Conservation (phyloP, 345 rosid genomes). For the Salix udensis region DNA sequence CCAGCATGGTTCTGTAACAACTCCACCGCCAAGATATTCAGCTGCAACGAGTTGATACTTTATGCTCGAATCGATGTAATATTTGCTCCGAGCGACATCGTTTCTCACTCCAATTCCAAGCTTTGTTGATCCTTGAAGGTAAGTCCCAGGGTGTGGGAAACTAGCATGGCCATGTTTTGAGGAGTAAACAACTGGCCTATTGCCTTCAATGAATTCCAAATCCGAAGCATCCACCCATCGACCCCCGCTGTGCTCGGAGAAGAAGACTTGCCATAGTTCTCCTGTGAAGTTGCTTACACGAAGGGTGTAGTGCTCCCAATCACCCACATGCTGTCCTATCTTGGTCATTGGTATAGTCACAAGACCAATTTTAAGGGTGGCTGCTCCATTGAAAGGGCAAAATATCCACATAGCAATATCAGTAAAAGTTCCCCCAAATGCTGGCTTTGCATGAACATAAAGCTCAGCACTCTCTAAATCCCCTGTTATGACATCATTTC, state of each 20-base stretch:
- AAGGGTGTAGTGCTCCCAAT: slow-evolving; percentile 92
- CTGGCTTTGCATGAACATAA: slow-evolving; percentile 85
- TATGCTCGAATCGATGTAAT: slow-evolving; percentile 60
- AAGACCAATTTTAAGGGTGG: slow-evolving; percentile 69
- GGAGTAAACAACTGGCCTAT: slow-evolving; percentile 65
- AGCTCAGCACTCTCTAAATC: slow-evolving; percentile 71
- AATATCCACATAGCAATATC: slow-evolving; percentile 91
- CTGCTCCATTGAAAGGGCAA: slow-evolving; percentile 89
- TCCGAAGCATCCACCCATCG: slow-evolving; percentile 65
- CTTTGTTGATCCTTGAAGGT: slow-evolving; percentile 74
- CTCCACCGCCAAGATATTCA: slow-evolving; percentile 66
- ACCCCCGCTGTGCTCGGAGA: slow-evolving; percentile 90
- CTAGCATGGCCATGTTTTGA: slow-evolving; percentile 88
- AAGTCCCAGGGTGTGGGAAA: slow-evolving; percentile 74
- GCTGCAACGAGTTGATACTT: slow-evolving; percentile 68
- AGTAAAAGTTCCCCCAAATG: slow-evolving; percentile 82
- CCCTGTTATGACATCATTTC: slow-evolving; percentile 48
- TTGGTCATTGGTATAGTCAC: slow-evolving; percentile 62
- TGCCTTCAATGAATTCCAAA: slow-evolving; percentile 61
- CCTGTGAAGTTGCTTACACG: slow-evolving; percentile 81
- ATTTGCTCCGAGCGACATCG: slow-evolving; percentile 57
- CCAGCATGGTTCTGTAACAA: slow-evolving; percentile 69
- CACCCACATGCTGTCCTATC: slow-evolving; percentile 77
- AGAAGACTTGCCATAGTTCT: slow-evolving; percentile 70
- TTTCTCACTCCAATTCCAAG: slow-evolving; percentile 75